These are phyloP conservation scores for Blastobotrys capitulatus DNA, from an alignment of 1,139 yeast genomes.

Conservation along the genomic window DNA sequence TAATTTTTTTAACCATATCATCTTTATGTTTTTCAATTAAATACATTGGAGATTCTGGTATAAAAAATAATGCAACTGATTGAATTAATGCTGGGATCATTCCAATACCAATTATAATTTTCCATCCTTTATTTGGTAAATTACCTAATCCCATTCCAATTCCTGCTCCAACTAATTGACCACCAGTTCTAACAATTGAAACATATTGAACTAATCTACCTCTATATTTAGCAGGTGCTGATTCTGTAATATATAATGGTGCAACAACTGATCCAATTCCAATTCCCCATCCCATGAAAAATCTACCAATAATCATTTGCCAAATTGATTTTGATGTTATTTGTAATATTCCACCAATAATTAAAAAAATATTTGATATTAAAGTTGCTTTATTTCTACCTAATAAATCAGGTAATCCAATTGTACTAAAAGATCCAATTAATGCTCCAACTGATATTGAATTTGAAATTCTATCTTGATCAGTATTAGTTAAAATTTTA, in stretches of 20 bases:
- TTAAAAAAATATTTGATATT: slow-evolving; percentile 71
- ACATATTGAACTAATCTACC: slow-evolving; percentile 61
- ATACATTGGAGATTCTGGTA: slow-evolving; percentile 94
- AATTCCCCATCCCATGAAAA: slow-evolving; percentile 92
- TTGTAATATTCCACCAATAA: slow-evolving; percentile 79
- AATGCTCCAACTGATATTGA: slow-evolving; percentile 93
- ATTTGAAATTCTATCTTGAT: slow-evolving; percentile 87
- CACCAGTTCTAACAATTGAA: slow-evolving; percentile 77
- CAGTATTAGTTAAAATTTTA: slow-evolving; percentile 54
- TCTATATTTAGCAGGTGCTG: slow-evolving; percentile 87
- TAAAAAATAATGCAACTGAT: slow-evolving; percentile 66
- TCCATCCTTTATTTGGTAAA: slow-evolving; percentile 76
- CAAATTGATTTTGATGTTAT: slow-evolving; percentile 74
- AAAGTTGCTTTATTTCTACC: slow-evolving; percentile 81
- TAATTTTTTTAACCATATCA: slow-evolving; percentile 64
- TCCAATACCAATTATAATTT: slow-evolving; percentile 84
- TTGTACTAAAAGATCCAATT: slow-evolving; percentile 70
- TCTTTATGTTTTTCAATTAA: slow-evolving; percentile 63
- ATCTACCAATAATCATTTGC: slow-evolving; percentile 89
- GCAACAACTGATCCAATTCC: slow-evolving; percentile 91
- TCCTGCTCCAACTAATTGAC: slow-evolving; percentile 87
- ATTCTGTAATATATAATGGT: slow-evolving; percentile 84
- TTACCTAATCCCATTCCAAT: slow-evolving; percentile 83
- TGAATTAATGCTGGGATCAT: slow-evolving; percentile 82
- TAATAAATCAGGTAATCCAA: slow-evolving; percentile 68